phyloP scores from a whole-genome alignment of 768 basidiomycete species.

The Xerocomellus chrysenteron region DNA sequence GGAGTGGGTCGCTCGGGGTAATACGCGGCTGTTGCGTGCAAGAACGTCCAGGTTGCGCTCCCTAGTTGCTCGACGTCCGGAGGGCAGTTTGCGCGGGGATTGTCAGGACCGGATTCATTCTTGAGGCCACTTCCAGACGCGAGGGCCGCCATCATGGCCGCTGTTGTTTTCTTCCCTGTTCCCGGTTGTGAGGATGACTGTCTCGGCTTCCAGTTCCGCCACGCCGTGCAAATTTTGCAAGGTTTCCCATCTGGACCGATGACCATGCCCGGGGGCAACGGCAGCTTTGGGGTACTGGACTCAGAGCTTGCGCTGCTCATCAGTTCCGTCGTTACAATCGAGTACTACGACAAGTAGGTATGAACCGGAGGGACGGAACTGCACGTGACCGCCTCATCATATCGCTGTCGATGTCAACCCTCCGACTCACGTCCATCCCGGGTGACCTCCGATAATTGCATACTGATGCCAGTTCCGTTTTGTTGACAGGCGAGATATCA shows the following conservation, averaged over 20 bases:
- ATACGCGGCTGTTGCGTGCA: constrained; percentile 94
- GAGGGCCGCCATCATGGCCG: constrained; percentile 35
- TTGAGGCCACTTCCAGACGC: constrained; percentile 31
- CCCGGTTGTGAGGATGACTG: constrained; percentile 29
- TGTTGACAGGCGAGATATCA: not conserved
- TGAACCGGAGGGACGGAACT: not conserved
- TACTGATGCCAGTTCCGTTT: not conserved
- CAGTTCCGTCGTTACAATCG: not conserved
- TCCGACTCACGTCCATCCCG: no score
- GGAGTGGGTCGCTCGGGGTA: constrained; percentile 83
- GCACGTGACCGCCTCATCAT: constrained; percentile 21
- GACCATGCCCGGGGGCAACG: constrained; percentile 79
- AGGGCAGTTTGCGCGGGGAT: constrained; percentile 70
- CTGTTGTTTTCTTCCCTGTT: constrained; percentile 33
- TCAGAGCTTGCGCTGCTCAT: constrained; percentile 13
- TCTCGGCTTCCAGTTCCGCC: constrained; percentile 63
- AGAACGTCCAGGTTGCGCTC: constrained; percentile 93
- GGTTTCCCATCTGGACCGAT: constrained; percentile 93
- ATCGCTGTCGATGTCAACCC: no score
- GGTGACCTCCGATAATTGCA: not conserved
- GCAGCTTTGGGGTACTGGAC: constrained; percentile 15
- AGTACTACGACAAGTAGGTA: no score
- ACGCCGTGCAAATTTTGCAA: constrained; percentile 88
- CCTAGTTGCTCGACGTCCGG: constrained; percentile 90
- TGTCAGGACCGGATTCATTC: constrained; percentile 31